Evolutionary conservation across 2,329 filamentous ascomycete genomes (phyloP), one percentile per base, ranked within the genome.

Genomic region (Hymenoscyphus fructigenus): DNA sequence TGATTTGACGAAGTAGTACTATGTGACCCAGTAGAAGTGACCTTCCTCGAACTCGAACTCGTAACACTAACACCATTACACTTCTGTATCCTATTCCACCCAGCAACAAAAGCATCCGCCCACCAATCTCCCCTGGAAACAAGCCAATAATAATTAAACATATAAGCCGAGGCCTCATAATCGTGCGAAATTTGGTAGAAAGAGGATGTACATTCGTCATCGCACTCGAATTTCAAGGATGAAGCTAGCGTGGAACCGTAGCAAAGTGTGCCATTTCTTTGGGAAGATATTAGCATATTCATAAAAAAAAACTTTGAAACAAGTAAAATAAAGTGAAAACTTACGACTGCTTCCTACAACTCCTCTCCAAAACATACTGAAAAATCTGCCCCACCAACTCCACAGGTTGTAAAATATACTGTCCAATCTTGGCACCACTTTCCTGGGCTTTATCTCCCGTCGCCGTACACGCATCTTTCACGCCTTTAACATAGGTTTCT

Each of bases 181-280:
- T 75, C 57, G 59, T 76, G 74, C 32, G 72, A 74, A 23, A 68
- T 71, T 53, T 71, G 59, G 64, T 69, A 73, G 61, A 75, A 75
- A 57, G 73, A 59, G 23, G 69, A 28, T 2, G 71, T 71, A 64
- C 73, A 76, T 53, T 66, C 63, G 59, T 76, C 70, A 50, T 55
- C 62, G 58, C 74, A 76, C 44, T 68, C 65, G 62, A 75, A 74
- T 36, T 64, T 41, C 3, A 15, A 36, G 17, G 32, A 20, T n/a
- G 17, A 9, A 14, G 29, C 2, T 10, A 38, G 26, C 2, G 17
- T 9, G 9, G 9, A 15, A 9, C 26, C 29, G 10, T 59, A 23
- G 57, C 57, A 59, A 23, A 36, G 34, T 10, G 57, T 41, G 20
- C 57, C 57, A 23, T 59, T 41, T 12, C 57, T 59, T 7, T 41